These are phyloP conservation scores for Candolleomyces aberdarensis DNA, from an alignment of 768 basidiomycete genomes.

Conservation along the genomic window DNA sequence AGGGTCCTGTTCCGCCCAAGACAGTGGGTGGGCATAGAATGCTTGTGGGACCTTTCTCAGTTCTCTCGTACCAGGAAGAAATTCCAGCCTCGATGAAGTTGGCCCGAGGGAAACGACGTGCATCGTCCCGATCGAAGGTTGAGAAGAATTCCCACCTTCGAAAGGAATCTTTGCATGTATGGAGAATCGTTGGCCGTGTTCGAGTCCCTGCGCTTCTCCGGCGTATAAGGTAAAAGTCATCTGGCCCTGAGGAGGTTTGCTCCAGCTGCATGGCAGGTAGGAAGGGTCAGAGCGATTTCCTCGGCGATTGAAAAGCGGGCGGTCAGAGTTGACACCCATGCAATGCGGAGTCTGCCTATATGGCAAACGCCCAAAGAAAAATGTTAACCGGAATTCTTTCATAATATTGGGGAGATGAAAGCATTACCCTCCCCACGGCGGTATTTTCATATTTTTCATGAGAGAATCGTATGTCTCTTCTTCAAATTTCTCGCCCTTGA, in stretches of 20 bases:
- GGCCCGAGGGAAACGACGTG: conserved; percentile 18
- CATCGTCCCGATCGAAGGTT: conserved; percentile 18
- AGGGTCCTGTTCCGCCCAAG: conserved; percentile 8
- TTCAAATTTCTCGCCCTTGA: conserved; percentile 20
- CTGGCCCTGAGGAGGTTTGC: conserved; percentile 2
- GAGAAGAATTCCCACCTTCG: conserved; percentile 15
- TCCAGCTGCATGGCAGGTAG: conserved; percentile 20
- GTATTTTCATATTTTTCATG: conserved; percentile 29
- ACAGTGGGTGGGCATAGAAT: conserved; percentile 23
- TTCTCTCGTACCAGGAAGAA: background rate
- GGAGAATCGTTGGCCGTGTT: conserved; percentile 18
- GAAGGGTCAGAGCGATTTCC: conserved; percentile 22
- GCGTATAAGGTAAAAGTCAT: conserved; percentile 21
- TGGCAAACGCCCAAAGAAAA: too few relatives aligned
- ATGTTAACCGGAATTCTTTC: too few relatives aligned
- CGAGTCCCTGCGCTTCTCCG: conserved; percentile 29
- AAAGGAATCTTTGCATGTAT: conserved; percentile 23
- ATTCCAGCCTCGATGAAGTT: conserved; percentile 18
- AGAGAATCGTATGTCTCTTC: conserved; percentile 28
- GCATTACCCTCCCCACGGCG: conserved; percentile 24
- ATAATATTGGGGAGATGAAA: too few relatives aligned
- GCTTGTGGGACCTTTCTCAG: conserved; percentile 7
- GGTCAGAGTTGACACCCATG: conserved; percentile 25
- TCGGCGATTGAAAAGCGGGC: conserved; percentile 28
- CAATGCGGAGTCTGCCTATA: conserved; percentile 8